Base-by-base conservation (phyloP, 148 eudicot genomes). In the Cornus florida region DNA sequence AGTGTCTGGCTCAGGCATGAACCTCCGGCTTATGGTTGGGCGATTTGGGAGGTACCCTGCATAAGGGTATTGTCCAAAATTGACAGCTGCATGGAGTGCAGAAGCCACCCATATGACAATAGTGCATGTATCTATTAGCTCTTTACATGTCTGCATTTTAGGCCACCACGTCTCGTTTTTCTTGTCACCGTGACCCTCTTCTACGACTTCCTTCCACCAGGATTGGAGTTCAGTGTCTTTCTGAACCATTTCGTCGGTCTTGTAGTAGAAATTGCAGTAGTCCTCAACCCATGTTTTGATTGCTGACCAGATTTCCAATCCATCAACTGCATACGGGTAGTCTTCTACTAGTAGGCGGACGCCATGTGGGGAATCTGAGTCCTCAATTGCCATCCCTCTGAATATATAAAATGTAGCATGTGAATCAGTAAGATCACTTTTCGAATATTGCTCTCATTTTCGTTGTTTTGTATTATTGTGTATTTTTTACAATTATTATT, bases 71-170 rank as follows among this genome's bases (percentile, higher is more conserved):
- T 84, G 87, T 3, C 87, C 84, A 38, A 81, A 84, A 67, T 84
- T 84, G 66, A 81, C 79, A n/a, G 87, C 84, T 3, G 87, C 87
- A 22, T 84, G 87, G 39, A 84, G 84, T 2, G 87, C 87, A 50
- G 87, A 84, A 7, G 77, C 79, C 33, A 81, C 53, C 87, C 87
- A 84, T 81, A 84, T 75, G n/a, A 84, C 74, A 11, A 67, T 77
- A 9, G 87, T 81, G 80, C 84, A 81, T 2, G 82, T 24, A 23
- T 81, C 75, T 3, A 75, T 71, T 5, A 84, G 74, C 10, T 81
- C 87, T 12, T 53, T 43, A 0, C 75, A 69, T 6, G 77, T 84
- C 28, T 81, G 70, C 87, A 84, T 81, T 81, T 75, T 70, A 56
- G 87, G 87, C 87, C 84, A 82, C 84, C 84, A 82, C n/a, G 70